Evolutionary conservation across 371 early-diverging fungal genomes (phyloP).

Genomic region (Dichotomocladium elegans): DNA sequence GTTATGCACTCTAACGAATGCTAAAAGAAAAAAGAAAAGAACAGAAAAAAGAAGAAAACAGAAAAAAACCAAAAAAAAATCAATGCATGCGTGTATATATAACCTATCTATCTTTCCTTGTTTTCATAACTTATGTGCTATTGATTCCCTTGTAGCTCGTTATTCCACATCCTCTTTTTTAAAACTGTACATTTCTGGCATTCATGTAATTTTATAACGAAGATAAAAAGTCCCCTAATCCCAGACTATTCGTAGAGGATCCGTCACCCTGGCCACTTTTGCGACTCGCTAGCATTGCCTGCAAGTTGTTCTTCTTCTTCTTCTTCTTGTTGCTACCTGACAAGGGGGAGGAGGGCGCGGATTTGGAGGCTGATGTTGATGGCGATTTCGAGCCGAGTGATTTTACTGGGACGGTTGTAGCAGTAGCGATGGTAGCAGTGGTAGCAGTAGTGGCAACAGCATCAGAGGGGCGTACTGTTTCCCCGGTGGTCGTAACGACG

Average conservation of each 20-base stretch:
- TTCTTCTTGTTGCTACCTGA: constrained; percentile 19
- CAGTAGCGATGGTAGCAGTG: constrained; percentile 1
- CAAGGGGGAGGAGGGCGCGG: background rate
- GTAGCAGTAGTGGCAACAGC: background rate
- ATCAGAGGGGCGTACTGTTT: background rate
- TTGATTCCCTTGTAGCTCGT: background rate
- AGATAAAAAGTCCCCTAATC: constrained; percentile 33
- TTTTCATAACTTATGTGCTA: background rate
- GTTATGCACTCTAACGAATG: no score
- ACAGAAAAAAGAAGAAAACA: no score
- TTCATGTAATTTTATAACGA: constrained; percentile 28
- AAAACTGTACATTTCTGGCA: background rate
- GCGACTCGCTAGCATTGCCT: constrained; percentile 29
- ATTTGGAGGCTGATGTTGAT: constrained; percentile 1
- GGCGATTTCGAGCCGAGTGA: background rate
- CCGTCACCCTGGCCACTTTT: constrained; percentile 17
- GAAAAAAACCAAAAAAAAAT: no score
- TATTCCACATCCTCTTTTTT: background rate
- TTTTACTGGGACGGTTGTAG: background rate
- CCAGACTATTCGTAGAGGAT: constrained; percentile 2
- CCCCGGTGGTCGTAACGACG: background rate
- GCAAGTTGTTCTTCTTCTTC: constrained; percentile 37
- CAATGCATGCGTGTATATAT: no score
- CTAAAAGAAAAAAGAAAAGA: no score
- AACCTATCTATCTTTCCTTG: background rate